phyloP scores from a whole-genome alignment of 2,329 filamentous ascomycete species.

The Fusarium robinianum region DNA sequence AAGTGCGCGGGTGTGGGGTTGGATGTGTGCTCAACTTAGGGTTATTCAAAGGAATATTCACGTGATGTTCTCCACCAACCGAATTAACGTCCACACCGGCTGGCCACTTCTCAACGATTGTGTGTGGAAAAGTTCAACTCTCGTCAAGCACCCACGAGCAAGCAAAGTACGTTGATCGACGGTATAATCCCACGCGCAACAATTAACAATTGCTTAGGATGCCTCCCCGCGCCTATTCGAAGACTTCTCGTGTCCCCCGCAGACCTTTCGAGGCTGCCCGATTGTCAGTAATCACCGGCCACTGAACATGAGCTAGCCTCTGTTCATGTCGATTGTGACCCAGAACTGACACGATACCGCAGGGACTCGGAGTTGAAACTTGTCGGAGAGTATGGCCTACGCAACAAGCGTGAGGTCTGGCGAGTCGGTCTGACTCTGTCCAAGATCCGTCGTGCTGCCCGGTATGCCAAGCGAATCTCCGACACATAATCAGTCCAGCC shows the following conservation, averaged over 20 bases:
- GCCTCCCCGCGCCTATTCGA: slow-evolving; percentile 76
- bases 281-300: slow-evolving; percentile 96
- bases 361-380: slow-evolving; percentile 99
- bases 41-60: slow-evolving; percentile 33
- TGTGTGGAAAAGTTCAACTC: slow-evolving; percentile 41
- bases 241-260: slow-evolving; percentile 99
- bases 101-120: slow-evolving; percentile 36
- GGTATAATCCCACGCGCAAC: slow-evolving; percentile 16
- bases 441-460: slow-evolving; percentile 99
- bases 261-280: slow-evolving; percentile 99
- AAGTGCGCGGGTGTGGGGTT: slow-evolving; percentile 34
- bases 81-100: slow-evolving; percentile 45
- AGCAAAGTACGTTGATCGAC: slow-evolving; percentile 45
- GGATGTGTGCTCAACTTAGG: slow-evolving; percentile 37
- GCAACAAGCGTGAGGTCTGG: slow-evolving; percentile 99
- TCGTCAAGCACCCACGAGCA: slow-evolving; percentile 46
- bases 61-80: slow-evolving; percentile 35
- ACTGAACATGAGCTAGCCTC: slow-evolving; percentile 98
- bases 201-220: slow-evolving; percentile 44
- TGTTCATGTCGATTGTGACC: slow-evolving; percentile 88
- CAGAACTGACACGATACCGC: slow-evolving; percentile 68
- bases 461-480: slow-evolving; percentile 59
- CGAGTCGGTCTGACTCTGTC: slow-evolving; percentile 98
- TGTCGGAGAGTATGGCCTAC: slow-evolving; percentile 99
- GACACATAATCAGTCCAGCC: too few relatives aligned